Base-by-base conservation (phyloP, 2,329 filamentous ascomycete genomes). In the Colletotrichum eremochloae region DNA sequence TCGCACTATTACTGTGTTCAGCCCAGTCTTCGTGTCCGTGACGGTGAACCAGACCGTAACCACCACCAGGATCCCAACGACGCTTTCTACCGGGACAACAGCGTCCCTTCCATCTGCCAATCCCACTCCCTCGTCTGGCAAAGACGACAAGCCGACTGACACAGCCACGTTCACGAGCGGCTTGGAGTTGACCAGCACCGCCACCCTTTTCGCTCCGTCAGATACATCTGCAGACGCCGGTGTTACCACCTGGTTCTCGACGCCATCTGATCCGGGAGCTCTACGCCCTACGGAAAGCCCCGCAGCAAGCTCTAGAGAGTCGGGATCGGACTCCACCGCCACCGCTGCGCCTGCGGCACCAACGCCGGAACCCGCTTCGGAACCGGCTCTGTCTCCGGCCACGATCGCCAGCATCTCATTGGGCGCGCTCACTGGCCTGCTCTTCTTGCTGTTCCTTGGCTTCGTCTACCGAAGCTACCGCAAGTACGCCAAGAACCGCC, bases 361-460 rank as follows among this genome's bases (percentile, higher is more conserved):
- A 9, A 24, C 46, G 20, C 56, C 72, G 20, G 55, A 12, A n/a
- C 62, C 55, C 29, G 72, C 42, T 20, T 61, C 56, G 7, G 58
- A 40, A 24, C 44, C 72, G 5, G 50, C 58, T 36, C 75, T 80
- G 29, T 71, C 63, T 42, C 69, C 77, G 8, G 77, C 75, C 38
- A 76, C 79, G 67, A 78, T 81, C 38, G 77, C 78, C 2, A 78
- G 76, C 53, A 73, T 82, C 36, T 74, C 74, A 2, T 33, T 79
- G 9, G 79, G 79, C 53, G 64, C 74, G 15, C 66, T 79, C 36
- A 65, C 76, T 11, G 73, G 75, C 52, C 29, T 79, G n/a, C 29
- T 78, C 20, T 50, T 80, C 36, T 48, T 77, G 4, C 58, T 77
- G 9, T 56, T 44, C 24, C 31, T 74, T 12, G 74, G 61, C 36